These are phyloP conservation scores for Nicotiana tabacum DNA, from an alignment of 257 asterid genomes.

Conservation along the genomic window DNA sequence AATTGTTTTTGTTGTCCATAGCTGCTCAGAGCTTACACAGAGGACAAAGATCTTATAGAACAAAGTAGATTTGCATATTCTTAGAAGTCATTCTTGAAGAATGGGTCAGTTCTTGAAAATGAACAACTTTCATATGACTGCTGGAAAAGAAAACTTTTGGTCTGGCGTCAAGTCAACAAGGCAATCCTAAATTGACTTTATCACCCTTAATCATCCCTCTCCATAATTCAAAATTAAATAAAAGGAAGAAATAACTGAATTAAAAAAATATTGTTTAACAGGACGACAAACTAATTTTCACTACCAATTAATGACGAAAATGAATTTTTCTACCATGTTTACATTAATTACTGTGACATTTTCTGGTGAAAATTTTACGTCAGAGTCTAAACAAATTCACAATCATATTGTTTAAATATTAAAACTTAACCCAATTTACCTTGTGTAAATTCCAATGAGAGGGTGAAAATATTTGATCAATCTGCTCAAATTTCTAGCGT, in stretches of 20 bases:
- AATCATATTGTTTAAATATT: not conserved
- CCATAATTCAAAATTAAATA: not conserved
- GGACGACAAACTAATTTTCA: not conserved
- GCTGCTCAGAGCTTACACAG: constrained; percentile 9
- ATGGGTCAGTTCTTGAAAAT: constrained; percentile 3
- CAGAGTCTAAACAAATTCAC: no score
- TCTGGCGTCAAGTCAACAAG: not conserved
- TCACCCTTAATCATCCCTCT: not conserved
- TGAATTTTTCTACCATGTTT: no score
- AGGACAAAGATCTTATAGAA: not conserved
- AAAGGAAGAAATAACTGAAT: not conserved
- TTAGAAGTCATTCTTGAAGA: not conserved
- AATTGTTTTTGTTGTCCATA: constrained; percentile 15
- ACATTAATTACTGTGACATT: not conserved
- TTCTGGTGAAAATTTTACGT: no score
- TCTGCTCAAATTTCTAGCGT: not conserved
- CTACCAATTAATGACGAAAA: not conserved
- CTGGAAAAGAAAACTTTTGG: not conserved
- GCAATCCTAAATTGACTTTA: not conserved
- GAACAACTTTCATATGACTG: not conserved
- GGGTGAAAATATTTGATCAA: not conserved
- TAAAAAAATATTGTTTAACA: not conserved
- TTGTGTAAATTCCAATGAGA: not conserved
- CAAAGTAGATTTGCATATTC: not conserved
- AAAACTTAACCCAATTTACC: not conserved